A percentile compares a stretch with the other conserved stretches of the same genome.
Evolutionary conservation across 495 filamentous ascomycete genomes (phyloP).

Genomic region (Elaphomyces granulatus): DNA sequence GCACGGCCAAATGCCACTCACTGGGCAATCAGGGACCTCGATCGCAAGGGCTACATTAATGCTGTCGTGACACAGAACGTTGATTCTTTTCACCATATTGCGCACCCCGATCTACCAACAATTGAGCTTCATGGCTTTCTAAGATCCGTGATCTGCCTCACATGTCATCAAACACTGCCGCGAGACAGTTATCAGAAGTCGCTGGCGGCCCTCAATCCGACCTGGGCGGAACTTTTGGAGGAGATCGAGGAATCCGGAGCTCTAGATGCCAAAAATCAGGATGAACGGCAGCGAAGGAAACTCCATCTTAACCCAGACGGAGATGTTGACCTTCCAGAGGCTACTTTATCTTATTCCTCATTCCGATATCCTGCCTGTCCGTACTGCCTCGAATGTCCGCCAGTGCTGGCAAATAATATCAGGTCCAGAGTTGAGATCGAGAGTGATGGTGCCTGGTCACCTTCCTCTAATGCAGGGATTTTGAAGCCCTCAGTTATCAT

Average conservation of each 20-base stretch:
- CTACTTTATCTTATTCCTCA: slow-evolving; percentile 71
- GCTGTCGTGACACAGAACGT: slow-evolving; percentile 91
- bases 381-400: slow-evolving; percentile 55
- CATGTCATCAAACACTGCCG: slow-evolving; percentile 51
- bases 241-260: slow-evolving; percentile 58
- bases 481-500: slow-evolving; percentile 86
- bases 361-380: slow-evolving; percentile 91
- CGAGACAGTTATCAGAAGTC: slow-evolving; percentile 60
- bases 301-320: slow-evolving; percentile 85
- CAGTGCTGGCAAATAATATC: slow-evolving; percentile 40
- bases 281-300: slow-evolving; percentile 50
- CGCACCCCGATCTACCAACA: slow-evolving; percentile 61
- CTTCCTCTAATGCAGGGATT: slow-evolving; percentile 57
- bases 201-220: slow-evolving; percentile 67
- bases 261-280: slow-evolving; percentile 60
- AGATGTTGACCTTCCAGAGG: slow-evolving; percentile 80
- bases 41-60: slow-evolving; percentile 53
- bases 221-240: slow-evolving; percentile 65
- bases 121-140: slow-evolving; percentile 87
- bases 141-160: slow-evolving; percentile 65
- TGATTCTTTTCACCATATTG: slow-evolving; percentile 73
- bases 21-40: slow-evolving; percentile 55
- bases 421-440: slow-evolving; percentile 50
- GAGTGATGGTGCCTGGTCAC: slow-evolving; percentile 62
- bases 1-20: slow-evolving; percentile 73